Evolutionary conservation across 2,329 filamentous ascomycete species (phyloP).

Genomic region (Cyphellophora europaea): DNA sequence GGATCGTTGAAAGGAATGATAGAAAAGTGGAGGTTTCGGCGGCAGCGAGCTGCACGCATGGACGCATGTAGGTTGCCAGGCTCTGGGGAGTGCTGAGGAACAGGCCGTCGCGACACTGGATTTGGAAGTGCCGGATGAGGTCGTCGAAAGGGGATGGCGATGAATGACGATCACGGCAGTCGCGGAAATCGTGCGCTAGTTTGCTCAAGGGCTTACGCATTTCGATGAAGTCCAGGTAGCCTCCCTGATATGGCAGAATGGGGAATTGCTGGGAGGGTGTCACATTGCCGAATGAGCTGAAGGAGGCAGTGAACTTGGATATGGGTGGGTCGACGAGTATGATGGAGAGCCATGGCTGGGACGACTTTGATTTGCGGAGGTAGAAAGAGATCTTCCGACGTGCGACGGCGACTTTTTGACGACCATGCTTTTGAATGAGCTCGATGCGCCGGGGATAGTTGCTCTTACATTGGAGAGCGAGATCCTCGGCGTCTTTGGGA

Average conservation of each 20-base stretch:
- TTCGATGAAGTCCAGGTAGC: constrained; percentile 15
- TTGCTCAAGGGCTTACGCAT: constrained; percentile 8
- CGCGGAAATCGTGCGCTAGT: constrained; percentile 12
- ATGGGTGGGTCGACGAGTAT: constrained; percentile 16
- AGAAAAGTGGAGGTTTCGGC: constrained; percentile 14
- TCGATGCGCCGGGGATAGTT: constrained; percentile 16
- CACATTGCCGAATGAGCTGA: constrained; percentile 6
- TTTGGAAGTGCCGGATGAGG: constrained; percentile 14
- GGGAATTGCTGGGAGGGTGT: constrained; percentile 11
- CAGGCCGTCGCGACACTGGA: constrained; percentile 10
- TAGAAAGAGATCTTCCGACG: constrained; percentile 17
- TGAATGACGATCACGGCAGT: constrained; percentile 9
- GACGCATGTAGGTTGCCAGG: constrained; percentile 7
- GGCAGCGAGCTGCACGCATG: constrained; percentile 15
- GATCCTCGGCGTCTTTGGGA: constrained; percentile 15
- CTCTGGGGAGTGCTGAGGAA: not conserved
- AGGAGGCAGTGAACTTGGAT: constrained; percentile 11
- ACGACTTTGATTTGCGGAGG: constrained; percentile 10
- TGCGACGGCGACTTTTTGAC: constrained; percentile 14
- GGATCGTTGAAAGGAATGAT: constrained; percentile 13
- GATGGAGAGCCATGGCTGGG: constrained; percentile 12
- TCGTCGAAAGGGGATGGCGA: constrained; percentile 15
- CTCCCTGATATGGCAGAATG: constrained; percentile 13
- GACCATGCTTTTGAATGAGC: constrained; percentile 12
- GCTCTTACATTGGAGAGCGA: constrained; percentile 16